phyloP scores from a whole-genome alignment of 1,284 basidiomycete genomes.

The Laetiporus sulphureus region DNA sequence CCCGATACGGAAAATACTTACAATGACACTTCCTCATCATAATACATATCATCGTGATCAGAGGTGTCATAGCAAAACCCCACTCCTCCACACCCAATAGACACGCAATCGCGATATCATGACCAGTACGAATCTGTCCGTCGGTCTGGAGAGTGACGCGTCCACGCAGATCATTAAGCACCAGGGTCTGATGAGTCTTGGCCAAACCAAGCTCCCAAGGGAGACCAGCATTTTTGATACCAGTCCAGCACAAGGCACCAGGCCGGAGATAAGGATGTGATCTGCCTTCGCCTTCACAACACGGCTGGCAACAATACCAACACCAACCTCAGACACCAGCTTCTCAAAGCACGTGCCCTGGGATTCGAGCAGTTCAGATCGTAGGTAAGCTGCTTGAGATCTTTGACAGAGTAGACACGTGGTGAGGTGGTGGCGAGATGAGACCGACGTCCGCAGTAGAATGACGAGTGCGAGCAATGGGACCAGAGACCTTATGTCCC shows the following conservation, averaged over 20 bases:
- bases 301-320: slow-evolving; percentile 94
- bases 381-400: slow-evolving; percentile 95
- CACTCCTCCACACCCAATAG: slow-evolving; percentile 93
- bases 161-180: slow-evolving; percentile 91
- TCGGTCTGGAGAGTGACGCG: slow-evolving; percentile 94
- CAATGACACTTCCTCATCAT: slow-evolving; percentile 94
- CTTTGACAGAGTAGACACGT: slow-evolving; percentile 97
- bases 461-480: slow-evolving; percentile 93
- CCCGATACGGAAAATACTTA: slow-evolving; percentile 34
- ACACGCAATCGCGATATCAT: slow-evolving; percentile 91
- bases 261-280: slow-evolving; percentile 92
- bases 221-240: slow-evolving; percentile 94
- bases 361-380: slow-evolving; percentile 95
- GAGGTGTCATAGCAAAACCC: slow-evolving; percentile 90
- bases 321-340: slow-evolving; percentile 94
- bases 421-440: slow-evolving; percentile 94
- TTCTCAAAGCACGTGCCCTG: slow-evolving; percentile 88
- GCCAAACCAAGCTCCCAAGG: slow-evolving; percentile 96
- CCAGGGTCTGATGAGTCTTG: slow-evolving; percentile 94
- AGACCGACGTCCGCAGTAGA: slow-evolving; percentile 94
- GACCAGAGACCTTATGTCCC: slow-evolving; percentile 89
- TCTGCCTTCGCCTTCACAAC: slow-evolving; percentile 97
- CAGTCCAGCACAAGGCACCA: slow-evolving; percentile 94
- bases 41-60: slow-evolving; percentile 97
- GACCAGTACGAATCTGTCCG: slow-evolving; percentile 91